Percentiles rank a stretch among this genome's conserved stretches.
phyloP scores from a whole-genome alignment of 495 filamentous ascomycete genomes.

The Hyaloscypha hepaticicola region DNA sequence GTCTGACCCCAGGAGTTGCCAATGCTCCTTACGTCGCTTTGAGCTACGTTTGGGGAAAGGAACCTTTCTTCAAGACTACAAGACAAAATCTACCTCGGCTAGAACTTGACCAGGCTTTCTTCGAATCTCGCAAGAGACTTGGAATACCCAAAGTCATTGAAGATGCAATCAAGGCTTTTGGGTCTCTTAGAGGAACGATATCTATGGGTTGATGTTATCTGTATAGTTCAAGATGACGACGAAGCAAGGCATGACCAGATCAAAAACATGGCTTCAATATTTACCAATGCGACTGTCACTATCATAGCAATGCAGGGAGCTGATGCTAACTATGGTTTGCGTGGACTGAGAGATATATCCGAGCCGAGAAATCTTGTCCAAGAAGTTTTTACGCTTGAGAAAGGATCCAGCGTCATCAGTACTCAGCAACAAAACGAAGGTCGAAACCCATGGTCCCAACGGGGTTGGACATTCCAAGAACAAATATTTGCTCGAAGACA shows the following conservation, averaged over 20 bases:
- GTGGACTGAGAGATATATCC: constrained; percentile 10
- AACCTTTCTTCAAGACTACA: constrained; percentile 8
- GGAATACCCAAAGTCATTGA: constrained; percentile 26
- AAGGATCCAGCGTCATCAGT: constrained; percentile 5
- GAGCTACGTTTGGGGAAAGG: constrained; percentile 33
- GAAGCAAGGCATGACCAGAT: constrained; percentile 25
- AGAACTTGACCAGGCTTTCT: constrained; percentile 9
- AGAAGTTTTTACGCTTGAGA: constrained; percentile 6
- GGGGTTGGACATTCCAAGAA: constrained; percentile 23
- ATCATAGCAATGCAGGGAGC: constrained; percentile 28
- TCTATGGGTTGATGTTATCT: constrained; percentile 36
- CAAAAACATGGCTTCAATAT: constrained; percentile 32
- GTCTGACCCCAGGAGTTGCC: not conserved
- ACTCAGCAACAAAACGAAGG: constrained; percentile 5
- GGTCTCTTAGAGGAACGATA: constrained; percentile 25
- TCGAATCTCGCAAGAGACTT: not conserved
- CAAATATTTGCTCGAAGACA: constrained; percentile 10
- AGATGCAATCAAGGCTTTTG: constrained; percentile 29
- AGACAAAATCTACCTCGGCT: not conserved
- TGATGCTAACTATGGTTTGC: constrained; percentile 23
- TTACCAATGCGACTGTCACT: constrained; percentile 29
- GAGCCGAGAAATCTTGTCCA: constrained; percentile 3
- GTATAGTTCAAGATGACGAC: constrained; percentile 33
- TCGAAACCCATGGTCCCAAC: constrained; percentile 1
- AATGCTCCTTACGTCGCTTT: constrained; percentile 29